Base-by-base conservation (phyloP, 768 basidiomycete species). In the Xerocomellus amylosporus region DNA sequence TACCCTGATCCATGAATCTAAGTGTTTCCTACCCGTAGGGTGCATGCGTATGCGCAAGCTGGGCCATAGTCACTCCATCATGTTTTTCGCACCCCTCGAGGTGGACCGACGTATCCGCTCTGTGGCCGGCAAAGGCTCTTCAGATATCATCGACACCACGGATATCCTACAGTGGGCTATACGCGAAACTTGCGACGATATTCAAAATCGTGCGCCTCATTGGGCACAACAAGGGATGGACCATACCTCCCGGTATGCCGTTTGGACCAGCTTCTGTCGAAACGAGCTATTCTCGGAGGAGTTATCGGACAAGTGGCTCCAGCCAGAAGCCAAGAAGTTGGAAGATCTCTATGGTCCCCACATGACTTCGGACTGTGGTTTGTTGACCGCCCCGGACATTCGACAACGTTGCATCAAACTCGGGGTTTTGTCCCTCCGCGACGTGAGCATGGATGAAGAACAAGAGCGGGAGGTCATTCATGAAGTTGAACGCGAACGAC, bases 21-120 rank as follows among this genome's bases (percentile, higher is more conserved):
- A 64, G 15, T 12, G 15, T 24, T n/a, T 9, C 2, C 19, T 12
- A 2, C n/a, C 1, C 64, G 65, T 13, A 80, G 80, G 78, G 5
- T 81, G 80, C 47, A 82, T 81, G 81, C 71, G 80, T 9, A 79
- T 82, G 80, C 72, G 81, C 14, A 73, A 74, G 58, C 71, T 82
- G 0, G 81, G 80, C 13, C 62, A 67, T 13, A 76, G 74, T 0
- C 80, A 82, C 53, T 75, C 79, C 4, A 60, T 80, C 24, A 65
- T 77, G 54, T 81, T 82, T 57, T 77, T 78, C 41, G 79, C 78
- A 2, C 74, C 80, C n/a, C 64, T 63, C 63, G 81, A 80, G 41
- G 67, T 79, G 7, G 74, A 76, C 51, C 59, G 59, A 45, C 54
- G 56, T 1, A 79, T 82, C 42, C 73, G 75, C 37, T 50, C 51